A percentile compares a stretch with the other conserved stretches of the same genome.
phyloP scores from a whole-genome alignment of 352 stramenopile genomes.

The Pythium phragmiticola region DNA sequence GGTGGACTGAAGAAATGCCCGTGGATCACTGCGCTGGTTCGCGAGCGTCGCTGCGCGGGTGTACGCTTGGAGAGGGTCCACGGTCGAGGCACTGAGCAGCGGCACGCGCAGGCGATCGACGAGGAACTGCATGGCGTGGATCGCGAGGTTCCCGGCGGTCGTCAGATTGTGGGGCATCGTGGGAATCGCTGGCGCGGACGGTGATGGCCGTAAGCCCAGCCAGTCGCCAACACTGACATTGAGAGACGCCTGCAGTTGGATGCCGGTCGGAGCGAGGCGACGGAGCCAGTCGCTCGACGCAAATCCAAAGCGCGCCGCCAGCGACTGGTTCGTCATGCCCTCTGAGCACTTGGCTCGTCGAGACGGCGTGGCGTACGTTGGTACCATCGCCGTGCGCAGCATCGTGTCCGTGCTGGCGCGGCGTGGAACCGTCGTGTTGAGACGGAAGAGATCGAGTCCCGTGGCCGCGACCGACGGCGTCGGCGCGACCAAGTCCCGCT shows the following conservation, averaged over 20 bases:
- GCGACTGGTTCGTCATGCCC: slow-evolving; percentile 1
- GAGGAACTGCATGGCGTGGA: slow-evolving; percentile 17
- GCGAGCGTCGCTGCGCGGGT: neutral
- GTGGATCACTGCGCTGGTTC: neutral
- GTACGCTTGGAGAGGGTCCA: slow-evolving; percentile 14
- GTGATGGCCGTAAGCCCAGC: neutral
- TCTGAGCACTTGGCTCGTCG: slow-evolving; percentile 1
- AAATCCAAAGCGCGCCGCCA: slow-evolving; percentile 18
- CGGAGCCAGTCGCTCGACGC: slow-evolving; percentile 9
- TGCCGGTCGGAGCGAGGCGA: neutral
- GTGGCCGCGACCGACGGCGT: neutral
- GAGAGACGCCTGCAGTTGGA: neutral
- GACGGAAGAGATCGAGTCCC: neutral
- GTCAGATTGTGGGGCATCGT: slow-evolving; percentile 21
- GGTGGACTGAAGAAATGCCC: slow-evolving; percentile 7
- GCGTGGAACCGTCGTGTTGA: neutral
- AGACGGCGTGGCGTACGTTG: slow-evolving; percentile 5
- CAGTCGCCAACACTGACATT: slow-evolving; percentile 22
- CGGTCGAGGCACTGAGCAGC: slow-evolving; percentile 5
- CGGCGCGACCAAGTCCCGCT: slow-evolving; percentile 6
- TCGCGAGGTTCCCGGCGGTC: slow-evolving; percentile 17
- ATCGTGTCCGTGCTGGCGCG: slow-evolving; percentile 18
- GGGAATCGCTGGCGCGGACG: neutral
- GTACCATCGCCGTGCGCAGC: slow-evolving; percentile 15
- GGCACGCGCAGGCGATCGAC: slow-evolving; percentile 13